A percentile compares a stretch with the other conserved stretches of the same genome.
phyloP scores from a whole-genome alignment of 345 rosid species.

The Hevea brasiliensis region DNA sequence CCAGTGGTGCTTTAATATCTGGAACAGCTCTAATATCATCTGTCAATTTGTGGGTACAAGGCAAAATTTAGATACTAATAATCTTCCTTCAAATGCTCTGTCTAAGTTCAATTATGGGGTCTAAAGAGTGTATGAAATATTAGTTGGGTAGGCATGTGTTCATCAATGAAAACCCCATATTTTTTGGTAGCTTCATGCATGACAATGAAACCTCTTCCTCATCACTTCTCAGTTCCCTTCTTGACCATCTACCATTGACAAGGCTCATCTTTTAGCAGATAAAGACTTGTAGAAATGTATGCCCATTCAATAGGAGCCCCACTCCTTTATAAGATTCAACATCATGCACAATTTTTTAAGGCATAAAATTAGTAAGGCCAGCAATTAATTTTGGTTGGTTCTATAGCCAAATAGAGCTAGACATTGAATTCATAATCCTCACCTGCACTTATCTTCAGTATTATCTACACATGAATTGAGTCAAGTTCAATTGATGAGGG shows the following conservation, averaged over 20 bases:
- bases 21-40: conserved; percentile 9
- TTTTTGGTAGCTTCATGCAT: conserved; percentile 10
- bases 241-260: conserved; percentile 4
- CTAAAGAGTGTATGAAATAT: conserved; percentile 10
- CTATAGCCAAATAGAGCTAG: too few relatives aligned
- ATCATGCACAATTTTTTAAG: not conserved
- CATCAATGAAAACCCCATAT: conserved; percentile 4
- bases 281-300: not conserved
- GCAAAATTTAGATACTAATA: not conserved
- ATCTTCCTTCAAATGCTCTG: not conserved
- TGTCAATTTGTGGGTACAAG: conserved; percentile 25
- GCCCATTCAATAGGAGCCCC: conserved; percentile 15
- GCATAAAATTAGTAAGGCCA: too few relatives aligned
- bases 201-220: not conserved
- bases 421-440: too few relatives aligned
- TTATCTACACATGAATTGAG: too few relatives aligned
- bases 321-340: not conserved
- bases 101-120: conserved; percentile 24
- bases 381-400: too few relatives aligned
- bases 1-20: conserved; percentile 8
- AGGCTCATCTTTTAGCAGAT: conserved; percentile 3
- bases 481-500: too few relatives aligned
- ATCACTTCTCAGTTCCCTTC: not conserved
- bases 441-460: too few relatives aligned
- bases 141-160: conserved; percentile 14